A percentile compares a stretch with the other conserved stretches of the same genome.
Conservation (phyloP, 2,329 filamentous ascomycete species). For the Fonsecaea pedrosoi region DNA sequence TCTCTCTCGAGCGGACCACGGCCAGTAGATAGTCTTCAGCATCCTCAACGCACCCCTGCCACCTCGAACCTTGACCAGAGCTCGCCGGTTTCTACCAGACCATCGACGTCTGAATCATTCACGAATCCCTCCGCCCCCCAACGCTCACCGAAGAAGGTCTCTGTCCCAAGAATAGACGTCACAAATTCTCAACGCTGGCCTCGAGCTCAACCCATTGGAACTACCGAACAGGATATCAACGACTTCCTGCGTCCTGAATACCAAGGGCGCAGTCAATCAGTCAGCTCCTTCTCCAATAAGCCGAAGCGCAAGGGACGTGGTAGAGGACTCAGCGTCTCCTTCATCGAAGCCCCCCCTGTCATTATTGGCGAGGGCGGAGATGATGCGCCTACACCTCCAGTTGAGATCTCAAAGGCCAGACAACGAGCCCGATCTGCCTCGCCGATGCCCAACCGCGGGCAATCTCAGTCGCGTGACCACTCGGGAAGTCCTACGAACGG, state of each 20-base stretch:
- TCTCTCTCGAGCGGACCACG: slow-evolving; percentile 32
- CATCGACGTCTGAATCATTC: slow-evolving; percentile 38
- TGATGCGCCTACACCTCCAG: slow-evolving; percentile 74
- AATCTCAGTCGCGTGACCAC: slow-evolving; percentile 6
- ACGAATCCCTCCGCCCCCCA: slow-evolving; percentile 14
- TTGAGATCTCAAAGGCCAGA: slow-evolving; percentile 66
- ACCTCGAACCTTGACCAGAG: slow-evolving; percentile 8
- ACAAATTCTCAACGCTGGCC: slow-evolving; percentile 45
- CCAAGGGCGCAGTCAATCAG: slow-evolving; percentile 38
- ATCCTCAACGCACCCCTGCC: slow-evolving; percentile 4
- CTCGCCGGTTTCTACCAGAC: slow-evolving; percentile 28
- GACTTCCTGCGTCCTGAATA: slow-evolving; percentile 35
- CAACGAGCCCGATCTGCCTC: slow-evolving; percentile 38
- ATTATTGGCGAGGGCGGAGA: slow-evolving; percentile 92
- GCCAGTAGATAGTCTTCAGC: slow-evolving; percentile 10
- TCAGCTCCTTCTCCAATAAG: slow-evolving; percentile 42
- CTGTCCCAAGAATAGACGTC: slow-evolving; percentile 47
- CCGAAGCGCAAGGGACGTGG: slow-evolving; percentile 52
- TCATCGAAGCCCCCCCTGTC: slow-evolving; percentile 74
- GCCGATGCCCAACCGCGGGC: slow-evolving; percentile 23
- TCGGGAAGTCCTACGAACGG: not conserved
- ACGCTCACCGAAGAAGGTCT: slow-evolving; percentile 43
- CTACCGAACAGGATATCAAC: slow-evolving; percentile 14
- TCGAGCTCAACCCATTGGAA: slow-evolving; percentile 38
- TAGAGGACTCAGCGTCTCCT: slow-evolving; percentile 76